A percentile compares a stretch with the other conserved stretches of the same genome.
These are phyloP conservation scores for Camelina sativa DNA, from an alignment of 345 rosid genomes.

Conservation along the genomic window DNA sequence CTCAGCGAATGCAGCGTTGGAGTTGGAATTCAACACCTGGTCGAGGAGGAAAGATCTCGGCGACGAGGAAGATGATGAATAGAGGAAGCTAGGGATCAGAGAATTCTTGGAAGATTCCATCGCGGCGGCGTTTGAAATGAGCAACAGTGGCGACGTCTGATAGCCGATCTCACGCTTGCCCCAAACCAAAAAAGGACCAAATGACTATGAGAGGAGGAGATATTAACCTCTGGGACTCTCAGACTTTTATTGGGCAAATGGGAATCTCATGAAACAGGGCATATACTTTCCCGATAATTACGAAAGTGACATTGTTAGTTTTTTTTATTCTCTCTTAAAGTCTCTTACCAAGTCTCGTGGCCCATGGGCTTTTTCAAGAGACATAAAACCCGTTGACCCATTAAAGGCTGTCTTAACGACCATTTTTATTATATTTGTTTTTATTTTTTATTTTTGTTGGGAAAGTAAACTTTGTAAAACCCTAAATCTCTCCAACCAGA, in stretches of 20 bases:
- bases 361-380: conserved; percentile 47
- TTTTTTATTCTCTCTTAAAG: background rate
- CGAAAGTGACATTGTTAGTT: conserved; percentile 27
- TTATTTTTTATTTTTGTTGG: background rate
- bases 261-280: conserved; percentile 13
- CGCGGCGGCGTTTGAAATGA: conserved; percentile 33
- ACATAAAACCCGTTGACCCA: conserved; percentile 35
- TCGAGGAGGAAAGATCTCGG: conserved; percentile 45
- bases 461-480: conserved; percentile 35
- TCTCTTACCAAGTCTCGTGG: background rate
- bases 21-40: conserved; percentile 45
- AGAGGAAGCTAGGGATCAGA: conserved; percentile 74
- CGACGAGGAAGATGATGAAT: conserved; percentile 49
- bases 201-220: conserved; percentile 4
- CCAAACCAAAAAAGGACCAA: conserved; percentile 38
- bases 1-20: conserved; percentile 40
- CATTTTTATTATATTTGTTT: background rate
- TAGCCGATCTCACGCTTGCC: conserved; percentile 47
- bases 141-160: conserved; percentile 10
- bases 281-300: conserved; percentile 23
- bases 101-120: conserved; percentile 66
- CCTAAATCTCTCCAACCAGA: conserved; percentile 31
- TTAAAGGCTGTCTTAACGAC: conserved; percentile 9
- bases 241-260: conserved; percentile 46
- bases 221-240: conserved; percentile 32